Percentiles rank a stretch among this genome's conserved stretches.
phyloP scores from a whole-genome alignment of 371 early-diverging fungal species.

The Caulochytrium protostelioides region DNA sequence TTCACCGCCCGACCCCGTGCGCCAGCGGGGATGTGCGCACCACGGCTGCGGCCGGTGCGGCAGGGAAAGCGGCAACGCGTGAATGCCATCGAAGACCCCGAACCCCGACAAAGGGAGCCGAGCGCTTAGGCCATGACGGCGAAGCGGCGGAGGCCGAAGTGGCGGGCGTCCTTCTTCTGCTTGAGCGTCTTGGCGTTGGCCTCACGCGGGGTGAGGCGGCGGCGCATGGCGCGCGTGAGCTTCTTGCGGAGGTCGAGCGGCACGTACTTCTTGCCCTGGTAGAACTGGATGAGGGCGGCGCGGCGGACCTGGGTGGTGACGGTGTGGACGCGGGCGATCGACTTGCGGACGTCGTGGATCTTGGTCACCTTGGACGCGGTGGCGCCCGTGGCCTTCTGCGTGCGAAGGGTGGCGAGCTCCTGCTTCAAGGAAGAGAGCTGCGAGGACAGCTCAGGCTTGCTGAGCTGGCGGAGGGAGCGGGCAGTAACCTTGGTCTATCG shows the following conservation, averaged over 20 bases:
- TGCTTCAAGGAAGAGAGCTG: constrained; percentile 77
- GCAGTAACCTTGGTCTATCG: constrained; percentile 59
- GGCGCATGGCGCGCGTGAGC: constrained; percentile 91
- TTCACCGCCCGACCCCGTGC: no score
- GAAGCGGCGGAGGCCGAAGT: constrained; percentile 69
- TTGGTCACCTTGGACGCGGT: constrained; percentile 51
- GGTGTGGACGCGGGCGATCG: constrained; percentile 75
- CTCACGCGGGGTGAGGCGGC: constrained; percentile 62
- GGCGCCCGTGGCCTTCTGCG: constrained; percentile 68
- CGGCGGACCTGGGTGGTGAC: constrained; percentile 78
- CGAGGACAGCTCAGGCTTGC: constrained; percentile 69
- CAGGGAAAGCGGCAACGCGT: no score
- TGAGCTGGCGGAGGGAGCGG: constrained; percentile 70
- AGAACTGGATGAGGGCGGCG: constrained; percentile 52
- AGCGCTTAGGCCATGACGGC: constrained; percentile 56
- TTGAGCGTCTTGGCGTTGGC: constrained; percentile 38
- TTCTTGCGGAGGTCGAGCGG: constrained; percentile 83
- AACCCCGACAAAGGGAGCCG: not conserved
- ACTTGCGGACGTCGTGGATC: constrained; percentile 66
- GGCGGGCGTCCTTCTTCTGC: constrained; percentile 53
- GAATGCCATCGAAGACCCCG: no score
- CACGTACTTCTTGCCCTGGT: constrained; percentile 71
- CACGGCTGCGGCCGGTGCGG: no score
- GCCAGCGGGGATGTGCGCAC: no score
- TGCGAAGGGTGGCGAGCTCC: constrained; percentile 70